phyloP scores from a whole-genome alignment of 2,329 filamentous ascomycete species.

The Monosporascus sp. region DNA sequence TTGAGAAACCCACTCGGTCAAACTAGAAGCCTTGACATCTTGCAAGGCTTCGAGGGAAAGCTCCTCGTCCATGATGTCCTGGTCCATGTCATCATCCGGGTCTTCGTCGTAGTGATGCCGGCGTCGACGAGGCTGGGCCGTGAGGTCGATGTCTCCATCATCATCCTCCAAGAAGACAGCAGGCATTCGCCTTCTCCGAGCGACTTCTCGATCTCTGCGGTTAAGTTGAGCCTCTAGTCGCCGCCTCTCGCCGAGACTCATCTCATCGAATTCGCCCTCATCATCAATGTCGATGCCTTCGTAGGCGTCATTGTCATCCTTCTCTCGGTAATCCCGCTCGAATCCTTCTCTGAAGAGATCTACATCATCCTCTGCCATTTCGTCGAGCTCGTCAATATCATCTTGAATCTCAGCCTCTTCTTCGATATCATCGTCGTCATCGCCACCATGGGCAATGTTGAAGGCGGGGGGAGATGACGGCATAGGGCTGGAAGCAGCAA shows the following conservation, averaged over 20 bases:
- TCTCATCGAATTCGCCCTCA: conserved; percentile 66
- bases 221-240: conserved; percentile 69
- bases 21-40: conserved; percentile 86
- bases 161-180: conserved; percentile 79
- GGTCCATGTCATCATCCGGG: conserved; percentile 83
- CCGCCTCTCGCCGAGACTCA: conserved; percentile 62
- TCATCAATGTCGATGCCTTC: conserved; percentile 71
- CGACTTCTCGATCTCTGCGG: conserved; percentile 67
- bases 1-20: conserved; percentile 93
- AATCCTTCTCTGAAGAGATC: conserved; percentile 72
- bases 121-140: conserved; percentile 76
- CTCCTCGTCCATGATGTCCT: conserved; percentile 93
- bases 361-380: conserved; percentile 75
- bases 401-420: conserved; percentile 68
- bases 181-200: conserved; percentile 61
- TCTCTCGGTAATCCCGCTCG: conserved; percentile 64
- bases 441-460: conserved; percentile 59
- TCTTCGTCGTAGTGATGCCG: conserved; percentile 94
- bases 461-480: conserved; percentile 62
- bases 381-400: conserved; percentile 72
- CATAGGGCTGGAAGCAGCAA: conserved; percentile 56
- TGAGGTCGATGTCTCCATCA: conserved; percentile 77
- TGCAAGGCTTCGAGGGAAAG: conserved; percentile 84
- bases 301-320: conserved; percentile 64
- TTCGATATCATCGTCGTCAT: conserved; percentile 67